Evolutionary conservation across 2,329 filamentous ascomycete species (phyloP).

Genomic region (Metarhizium robertsii): DNA sequence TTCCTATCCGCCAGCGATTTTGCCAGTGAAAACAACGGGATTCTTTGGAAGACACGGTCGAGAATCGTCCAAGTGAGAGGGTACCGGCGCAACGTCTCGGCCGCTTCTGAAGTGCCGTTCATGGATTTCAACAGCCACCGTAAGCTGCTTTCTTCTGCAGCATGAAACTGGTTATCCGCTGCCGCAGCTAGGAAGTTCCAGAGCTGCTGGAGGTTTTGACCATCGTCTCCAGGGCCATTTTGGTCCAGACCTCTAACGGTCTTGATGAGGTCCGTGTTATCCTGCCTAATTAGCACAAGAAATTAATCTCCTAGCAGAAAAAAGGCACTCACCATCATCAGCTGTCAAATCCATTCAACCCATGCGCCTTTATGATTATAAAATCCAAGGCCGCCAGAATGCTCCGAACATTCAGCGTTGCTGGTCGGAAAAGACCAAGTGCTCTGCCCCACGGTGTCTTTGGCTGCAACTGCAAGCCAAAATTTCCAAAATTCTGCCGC

Average conservation of each 20-base stretch:
- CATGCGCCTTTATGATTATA: neutral
- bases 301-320: neutral
- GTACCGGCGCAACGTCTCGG: constrained; percentile 45
- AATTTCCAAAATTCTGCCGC: constrained; percentile 42
- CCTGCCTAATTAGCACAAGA: constrained; percentile 11
- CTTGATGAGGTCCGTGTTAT: constrained; percentile 35
- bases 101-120: constrained; percentile 35
- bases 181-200: constrained; percentile 39
- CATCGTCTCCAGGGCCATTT: constrained; percentile 31
- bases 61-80: constrained; percentile 54
- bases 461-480: constrained; percentile 16
- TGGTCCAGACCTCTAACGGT: constrained; percentile 47
- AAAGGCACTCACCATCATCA: neutral
- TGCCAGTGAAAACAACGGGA: constrained; percentile 61
- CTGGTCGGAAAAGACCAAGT: neutral
- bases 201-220: constrained; percentile 38
- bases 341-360: neutral
- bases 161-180: constrained; percentile 34
- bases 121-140: constrained; percentile 56
- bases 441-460: neutral
- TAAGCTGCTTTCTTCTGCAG: constrained; percentile 47
- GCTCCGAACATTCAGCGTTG: neutral
- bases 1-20: constrained; percentile 61
- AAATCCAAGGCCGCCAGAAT: neutral
- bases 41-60: constrained; percentile 48